Base-by-base conservation (phyloP, 2,329 filamentous ascomycete genomes). In the Fusarium clavum region DNA sequence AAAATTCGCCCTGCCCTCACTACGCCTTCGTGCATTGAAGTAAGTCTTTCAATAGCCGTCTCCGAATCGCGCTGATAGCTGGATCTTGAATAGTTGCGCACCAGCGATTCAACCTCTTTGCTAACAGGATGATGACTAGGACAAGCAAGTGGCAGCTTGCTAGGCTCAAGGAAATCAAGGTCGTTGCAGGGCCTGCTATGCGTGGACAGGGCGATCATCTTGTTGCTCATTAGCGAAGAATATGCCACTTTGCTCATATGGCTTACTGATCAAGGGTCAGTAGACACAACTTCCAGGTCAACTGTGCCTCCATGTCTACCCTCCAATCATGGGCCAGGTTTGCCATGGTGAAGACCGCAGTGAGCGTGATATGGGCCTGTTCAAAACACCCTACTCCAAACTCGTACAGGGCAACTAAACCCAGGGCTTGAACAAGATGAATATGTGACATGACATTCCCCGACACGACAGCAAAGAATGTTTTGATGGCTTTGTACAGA, bases 331-430 rank as follows among this genome's bases (percentile, higher is more conserved):
- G 24, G 6, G 5, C 13, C 13, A 47, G 2, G 8, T 10, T 22
- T 3, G 22, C 25, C 46, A 61, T 32, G 1, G 14, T 16, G 0
- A 61, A 29, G 8, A 41, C 47, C 0, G 30, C 53, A 4, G 14
- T 45, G 4, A 67, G 34, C 6, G 49, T 62, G 3, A 43, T 4
- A 18, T 67, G 38, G 20, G 57, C 57, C 1, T 43, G 45, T 8
- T 40, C 29, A 16, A 13, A 25, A 11, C 38, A 40, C 1, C 32
- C 62, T 0, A 53, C 34, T 1, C 56, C 46, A 11, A 49, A 67
- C 6, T 67, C 62, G 6, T 67, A 67, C 1, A 67, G 7, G 0
- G 41, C 25, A 10, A 67, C 10, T 1, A 67, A 8, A 9, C 41
- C 41, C 2, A 43, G 25, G 4, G 18, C 46, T 20, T 67, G 46